These are phyloP conservation scores for Leptographium procerum DNA, from an alignment of 2,329 filamentous ascomycete species.

Conservation along the genomic window DNA sequence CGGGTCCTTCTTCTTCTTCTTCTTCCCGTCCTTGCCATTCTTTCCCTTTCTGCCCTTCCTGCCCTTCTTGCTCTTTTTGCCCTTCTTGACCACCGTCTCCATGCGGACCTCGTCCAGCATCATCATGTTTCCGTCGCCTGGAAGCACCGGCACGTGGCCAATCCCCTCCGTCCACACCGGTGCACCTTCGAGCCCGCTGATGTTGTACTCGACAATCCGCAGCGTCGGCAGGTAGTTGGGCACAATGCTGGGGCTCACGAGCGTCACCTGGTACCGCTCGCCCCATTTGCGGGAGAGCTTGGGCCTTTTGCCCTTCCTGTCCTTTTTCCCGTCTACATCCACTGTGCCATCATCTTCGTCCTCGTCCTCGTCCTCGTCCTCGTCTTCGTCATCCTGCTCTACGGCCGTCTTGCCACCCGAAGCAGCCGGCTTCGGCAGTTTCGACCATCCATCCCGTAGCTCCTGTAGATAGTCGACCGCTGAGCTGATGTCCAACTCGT, in stretches of 20 bases:
- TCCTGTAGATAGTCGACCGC: conserved; percentile 72
- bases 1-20: conserved; percentile 40
- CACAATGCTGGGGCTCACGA: conserved; percentile 78
- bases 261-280: conserved; percentile 71
- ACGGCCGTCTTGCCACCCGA: conserved; percentile 6
- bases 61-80: neutral
- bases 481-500: conserved; percentile 51
- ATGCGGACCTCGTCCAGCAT: too few relatives aligned
- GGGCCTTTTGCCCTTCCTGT: conserved; percentile 16
- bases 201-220: conserved; percentile 91
- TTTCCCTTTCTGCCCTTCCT: conserved; percentile 1
- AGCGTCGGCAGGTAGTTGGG: conserved; percentile 87
- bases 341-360: conserved; percentile 14
- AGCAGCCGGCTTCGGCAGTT: conserved; percentile 45
- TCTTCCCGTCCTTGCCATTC: conserved; percentile 3
- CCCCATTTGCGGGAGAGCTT: conserved; percentile 45
- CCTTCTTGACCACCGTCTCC: conserved; percentile 10
- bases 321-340: conserved; percentile 14
- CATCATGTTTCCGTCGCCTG: conserved; percentile 15
- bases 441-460: conserved; percentile 65
- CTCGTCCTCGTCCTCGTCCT: conserved; percentile 14
- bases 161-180: conserved; percentile 32
- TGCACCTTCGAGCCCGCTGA: conserved; percentile 56
- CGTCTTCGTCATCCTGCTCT: conserved; percentile 12
- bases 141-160: conserved; percentile 9